A percentile compares a stretch with the other conserved stretches of the same genome.
phyloP scores from a whole-genome alignment of 2,329 filamentous ascomycete species.

The Aspergillus aculeatinus region DNA sequence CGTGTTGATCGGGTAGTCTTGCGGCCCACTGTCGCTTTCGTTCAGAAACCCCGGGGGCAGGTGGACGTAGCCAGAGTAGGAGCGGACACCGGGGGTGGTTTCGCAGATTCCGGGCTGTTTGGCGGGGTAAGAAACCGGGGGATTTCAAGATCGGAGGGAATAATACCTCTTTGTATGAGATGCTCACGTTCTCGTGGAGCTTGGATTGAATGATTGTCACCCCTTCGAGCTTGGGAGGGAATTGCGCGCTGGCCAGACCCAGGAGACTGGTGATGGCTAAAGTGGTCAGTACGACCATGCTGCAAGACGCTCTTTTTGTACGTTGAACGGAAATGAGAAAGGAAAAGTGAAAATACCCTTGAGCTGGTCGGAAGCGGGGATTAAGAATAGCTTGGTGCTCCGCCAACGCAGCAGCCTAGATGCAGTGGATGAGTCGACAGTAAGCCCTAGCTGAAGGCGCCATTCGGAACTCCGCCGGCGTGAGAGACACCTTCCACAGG shows the following conservation, averaged over 20 bases:
- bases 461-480: not conserved
- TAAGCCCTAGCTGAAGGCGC: not conserved
- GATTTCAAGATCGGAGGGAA: not conserved
- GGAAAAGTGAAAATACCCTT: not conserved
- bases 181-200: not conserved
- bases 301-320: too few relatives aligned
- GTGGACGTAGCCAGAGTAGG: conserved; percentile 3
- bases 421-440: not conserved
- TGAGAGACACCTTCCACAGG: not conserved
- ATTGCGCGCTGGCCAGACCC: not conserved
- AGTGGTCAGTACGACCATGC: not conserved
- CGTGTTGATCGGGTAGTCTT: conserved; percentile 9
- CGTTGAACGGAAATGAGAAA: too few relatives aligned
- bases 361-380: not conserved
- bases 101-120: conserved; percentile 3
- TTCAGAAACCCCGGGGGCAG: not conserved
- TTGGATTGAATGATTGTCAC: conserved; percentile 1
- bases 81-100: conserved; percentile 2
- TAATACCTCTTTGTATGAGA: conserved; percentile 4
- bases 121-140: too few relatives aligned
- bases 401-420: not conserved
- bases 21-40: not conserved
- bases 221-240: not conserved
- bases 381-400: not conserved
- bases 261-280: not conserved